These are phyloP conservation scores for Cadophora malorum DNA, from an alignment of 2,329 filamentous ascomycete species.

Conservation along the genomic window DNA sequence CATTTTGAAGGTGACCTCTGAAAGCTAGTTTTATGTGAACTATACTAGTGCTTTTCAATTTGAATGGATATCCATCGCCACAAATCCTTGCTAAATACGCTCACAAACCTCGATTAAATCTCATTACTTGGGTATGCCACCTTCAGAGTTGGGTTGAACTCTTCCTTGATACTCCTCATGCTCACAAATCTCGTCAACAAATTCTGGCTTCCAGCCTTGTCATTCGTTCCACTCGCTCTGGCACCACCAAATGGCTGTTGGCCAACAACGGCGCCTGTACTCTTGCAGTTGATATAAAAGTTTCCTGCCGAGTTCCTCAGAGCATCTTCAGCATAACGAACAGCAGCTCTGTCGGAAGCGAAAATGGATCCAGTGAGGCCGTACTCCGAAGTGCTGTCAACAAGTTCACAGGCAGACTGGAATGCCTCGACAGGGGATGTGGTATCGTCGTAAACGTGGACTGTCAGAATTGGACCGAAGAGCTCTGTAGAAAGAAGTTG, in stretches of 20 bases:
- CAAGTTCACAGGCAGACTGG: constrained; percentile 62
- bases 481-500: constrained; percentile 78
- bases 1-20: too few relatives aligned
- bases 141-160: constrained; percentile 68
- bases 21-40: too few relatives aligned
- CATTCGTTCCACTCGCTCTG: constrained; percentile 73
- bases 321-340: constrained; percentile 73
- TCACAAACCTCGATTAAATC: constrained; percentile 33
- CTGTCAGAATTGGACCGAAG: constrained; percentile 78
- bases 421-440: constrained; percentile 61
- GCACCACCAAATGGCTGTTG: constrained; percentile 76
- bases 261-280: constrained; percentile 74
- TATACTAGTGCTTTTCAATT: background rate
- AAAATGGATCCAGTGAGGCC: constrained; percentile 80
- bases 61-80: background rate
- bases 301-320: constrained; percentile 79
- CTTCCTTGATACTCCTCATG: constrained; percentile 74
- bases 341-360: constrained; percentile 68
- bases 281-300: constrained; percentile 88
- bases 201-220: constrained; percentile 73
- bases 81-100: too few relatives aligned
- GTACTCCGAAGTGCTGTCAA: constrained; percentile 78
- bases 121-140: constrained; percentile 78
- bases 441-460: constrained; percentile 80
- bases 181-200: constrained; percentile 71